Percentiles rank a stretch among this genome's conserved stretches.
phyloP scores from a whole-genome alignment of 108 stramenopile species.

The Schizochytrium sp. region DNA sequence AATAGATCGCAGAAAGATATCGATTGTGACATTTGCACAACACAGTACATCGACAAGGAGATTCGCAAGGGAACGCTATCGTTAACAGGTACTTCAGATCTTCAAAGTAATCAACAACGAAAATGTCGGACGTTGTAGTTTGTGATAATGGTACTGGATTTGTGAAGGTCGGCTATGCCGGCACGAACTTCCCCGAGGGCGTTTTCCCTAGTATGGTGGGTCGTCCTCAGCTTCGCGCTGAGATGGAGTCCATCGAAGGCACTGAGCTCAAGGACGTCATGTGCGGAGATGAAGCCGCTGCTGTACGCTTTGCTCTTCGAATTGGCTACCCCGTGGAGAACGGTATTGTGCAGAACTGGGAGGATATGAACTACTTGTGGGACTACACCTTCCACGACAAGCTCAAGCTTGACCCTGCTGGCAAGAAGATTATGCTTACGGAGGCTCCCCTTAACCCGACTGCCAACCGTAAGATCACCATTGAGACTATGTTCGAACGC shows the following conservation, averaged over 20 bases:
- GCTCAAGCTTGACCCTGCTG: conserved; percentile 72
- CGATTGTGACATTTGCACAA: no score
- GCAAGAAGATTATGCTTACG: conserved; percentile 73
- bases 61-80: no score
- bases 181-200: conserved; percentile 77
- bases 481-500: conserved; percentile 73
- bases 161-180: conserved; percentile 78
- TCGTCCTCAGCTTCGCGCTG: conserved; percentile 80
- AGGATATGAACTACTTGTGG: conserved; percentile 82
- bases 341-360: conserved; percentile 82
- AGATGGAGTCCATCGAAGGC: conserved; percentile 76
- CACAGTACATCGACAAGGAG: no score
- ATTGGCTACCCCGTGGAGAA: conserved; percentile 78
- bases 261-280: conserved; percentile 75
- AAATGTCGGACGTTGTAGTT: conserved; percentile 49
- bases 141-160: conserved; percentile 66
- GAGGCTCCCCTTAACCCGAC: conserved; percentile 74
- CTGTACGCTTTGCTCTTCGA: conserved; percentile 76
- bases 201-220: conserved; percentile 81
- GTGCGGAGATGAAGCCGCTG: conserved; percentile 71
- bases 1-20: no score
- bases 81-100: no score
- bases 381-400: conserved; percentile 78
- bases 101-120: neutral
- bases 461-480: conserved; percentile 68